These are phyloP conservation scores for Glomus cerebriforme DNA, from an alignment of 192 early-diverging fungal genomes.

Conservation along the genomic window DNA sequence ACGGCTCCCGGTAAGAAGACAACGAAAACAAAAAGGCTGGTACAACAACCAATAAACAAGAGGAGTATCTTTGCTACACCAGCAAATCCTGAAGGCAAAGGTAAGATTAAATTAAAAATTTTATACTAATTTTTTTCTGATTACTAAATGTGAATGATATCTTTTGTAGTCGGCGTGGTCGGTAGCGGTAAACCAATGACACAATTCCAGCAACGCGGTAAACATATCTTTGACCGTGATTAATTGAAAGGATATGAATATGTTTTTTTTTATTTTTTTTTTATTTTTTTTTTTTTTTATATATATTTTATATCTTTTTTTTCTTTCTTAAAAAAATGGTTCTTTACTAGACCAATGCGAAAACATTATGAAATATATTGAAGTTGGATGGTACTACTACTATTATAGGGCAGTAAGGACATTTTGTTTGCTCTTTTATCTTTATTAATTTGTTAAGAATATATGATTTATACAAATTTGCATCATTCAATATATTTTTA, in stretches of 20 bases:
- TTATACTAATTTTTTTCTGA: background rate
- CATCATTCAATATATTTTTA: slow-evolving; percentile 13
- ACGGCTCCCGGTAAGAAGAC: slow-evolving; percentile 37
- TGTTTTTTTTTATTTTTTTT: slow-evolving; percentile 15
- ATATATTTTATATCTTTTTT: background rate
- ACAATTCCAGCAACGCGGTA: slow-evolving; percentile 70
- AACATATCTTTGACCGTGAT: slow-evolving; percentile 64
- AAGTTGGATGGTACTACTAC: background rate
- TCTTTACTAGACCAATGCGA: background rate
- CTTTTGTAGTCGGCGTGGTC: slow-evolving; percentile 69
- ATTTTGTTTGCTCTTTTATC: slow-evolving; percentile 7
- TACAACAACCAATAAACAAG: slow-evolving; percentile 55
- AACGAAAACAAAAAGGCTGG: slow-evolving; percentile 49
- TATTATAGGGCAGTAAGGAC: slow-evolving; percentile 19
- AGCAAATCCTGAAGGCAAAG: slow-evolving; percentile 75
- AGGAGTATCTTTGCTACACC: slow-evolving; percentile 82
- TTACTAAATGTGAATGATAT: slow-evolving; percentile 6
- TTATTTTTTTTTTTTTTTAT: background rate
- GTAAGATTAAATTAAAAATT: slow-evolving; percentile 33
- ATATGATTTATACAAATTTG: slow-evolving; percentile 12
- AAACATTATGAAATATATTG: background rate
- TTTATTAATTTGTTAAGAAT: slow-evolving; percentile 1
- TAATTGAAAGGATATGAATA: slow-evolving; percentile 30
- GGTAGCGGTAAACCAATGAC: slow-evolving; percentile 81
- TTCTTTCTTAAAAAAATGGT: background rate